phyloP scores from a whole-genome alignment of 1,284 basidiomycete species.

The Moniliella sp. region DNA sequence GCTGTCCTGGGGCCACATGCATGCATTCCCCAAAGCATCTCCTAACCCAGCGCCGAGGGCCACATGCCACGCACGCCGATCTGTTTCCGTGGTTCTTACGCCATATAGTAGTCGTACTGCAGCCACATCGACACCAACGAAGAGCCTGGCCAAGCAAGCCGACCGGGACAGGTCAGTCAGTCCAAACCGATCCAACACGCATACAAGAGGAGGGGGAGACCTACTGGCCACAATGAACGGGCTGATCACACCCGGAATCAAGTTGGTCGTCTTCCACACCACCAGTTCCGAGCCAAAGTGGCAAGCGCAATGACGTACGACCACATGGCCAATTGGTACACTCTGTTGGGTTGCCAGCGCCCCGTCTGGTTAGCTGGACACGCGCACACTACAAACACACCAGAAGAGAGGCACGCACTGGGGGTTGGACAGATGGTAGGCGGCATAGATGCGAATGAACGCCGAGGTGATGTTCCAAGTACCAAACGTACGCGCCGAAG shows the following conservation, averaged over 20 bases:
- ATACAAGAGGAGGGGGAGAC: too few species aligned
- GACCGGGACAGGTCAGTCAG: neutral
- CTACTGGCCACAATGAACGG: slow-evolving; percentile 70
- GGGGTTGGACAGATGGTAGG: slow-evolving; percentile 19
- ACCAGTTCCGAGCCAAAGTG: slow-evolving; percentile 72
- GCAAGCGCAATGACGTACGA: slow-evolving; percentile 69
- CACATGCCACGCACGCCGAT: too few species aligned
- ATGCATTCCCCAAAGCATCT: too few species aligned
- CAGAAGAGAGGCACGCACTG: neutral
- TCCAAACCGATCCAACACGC: slow-evolving; percentile 1
- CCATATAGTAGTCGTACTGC: slow-evolving; percentile 4
- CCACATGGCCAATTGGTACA: slow-evolving; percentile 63
- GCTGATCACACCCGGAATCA: slow-evolving; percentile 46
- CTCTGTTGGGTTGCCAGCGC: too few species aligned
- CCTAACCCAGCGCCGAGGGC: too few species aligned
- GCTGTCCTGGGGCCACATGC: too few species aligned
- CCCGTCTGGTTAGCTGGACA: too few species aligned
- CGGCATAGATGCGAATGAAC: slow-evolving; percentile 20
- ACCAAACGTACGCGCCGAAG: slow-evolving; percentile 24
- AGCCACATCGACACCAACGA: slow-evolving; percentile 5
- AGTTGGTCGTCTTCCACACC: slow-evolving; percentile 55
- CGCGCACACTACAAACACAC: too few species aligned
- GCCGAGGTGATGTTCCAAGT: slow-evolving; percentile 29
- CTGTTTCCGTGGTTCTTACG: too few species aligned
- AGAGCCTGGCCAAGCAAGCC: too few species aligned